Evolutionary conservation across 768 basidiomycete genomes (phyloP), one percentile per base, ranked within the genome.

Genomic region (Tephrocybe rancida): DNA sequence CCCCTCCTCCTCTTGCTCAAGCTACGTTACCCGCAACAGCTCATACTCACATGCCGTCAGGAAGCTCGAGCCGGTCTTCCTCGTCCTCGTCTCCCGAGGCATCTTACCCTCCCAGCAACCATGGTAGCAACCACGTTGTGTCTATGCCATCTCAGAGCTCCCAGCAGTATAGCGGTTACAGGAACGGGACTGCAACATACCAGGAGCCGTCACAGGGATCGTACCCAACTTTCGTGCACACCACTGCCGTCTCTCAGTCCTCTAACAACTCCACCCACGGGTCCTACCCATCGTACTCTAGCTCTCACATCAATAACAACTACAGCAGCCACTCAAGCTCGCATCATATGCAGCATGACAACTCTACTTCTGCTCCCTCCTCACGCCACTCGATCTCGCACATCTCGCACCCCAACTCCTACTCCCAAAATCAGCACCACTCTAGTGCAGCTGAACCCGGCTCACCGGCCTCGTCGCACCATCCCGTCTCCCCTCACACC

Each of bases 331-430:
- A 62, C 51, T 55, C 61, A 1, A 49, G 50, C 27, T 50, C 48
- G 26, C 63, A 63, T 22, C 55, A 64, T 25, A 14, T 54, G 25
- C 53, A 54, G 8, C 62, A 63, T 6, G 55, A 60, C 30, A 62
- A 50, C 26, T 57, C 67, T 6, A 38, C 70, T 22, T 64, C 70
- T 7, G 63, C 72, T 0, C 64, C 79, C 3, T 67, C 75, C 3
- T 83, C 82, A n/a, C 78, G 83, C 9, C 78, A 83, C 37, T 84
- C 83, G 5, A 81, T 85, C 22, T 83, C 83, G 0, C 83, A 84
- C 52, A 79, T 84, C 21, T 83, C 81, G 0, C 80, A 83, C 53
- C 81, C 82, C 0, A 78, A 79, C 11, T 67, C 76, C 19, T 77
- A 79, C 52, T 67, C 73, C 3, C 74, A 68, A 27, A 59, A 52